phyloP scores from a whole-genome alignment of 495 filamentous ascomycete species.

The Aspergillus cavernicola region DNA sequence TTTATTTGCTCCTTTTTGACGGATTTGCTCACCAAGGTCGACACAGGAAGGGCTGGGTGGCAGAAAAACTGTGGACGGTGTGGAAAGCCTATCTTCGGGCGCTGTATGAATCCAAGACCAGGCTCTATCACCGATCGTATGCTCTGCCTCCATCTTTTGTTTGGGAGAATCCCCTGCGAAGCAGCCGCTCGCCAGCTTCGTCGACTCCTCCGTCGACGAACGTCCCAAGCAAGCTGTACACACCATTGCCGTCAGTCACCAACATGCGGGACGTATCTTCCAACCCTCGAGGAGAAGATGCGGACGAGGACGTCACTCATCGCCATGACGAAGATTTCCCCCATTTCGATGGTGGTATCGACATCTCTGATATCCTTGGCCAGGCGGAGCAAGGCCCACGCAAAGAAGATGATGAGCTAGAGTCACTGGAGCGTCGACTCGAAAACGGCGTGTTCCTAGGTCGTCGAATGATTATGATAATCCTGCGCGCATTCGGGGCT shows the following conservation, averaged over 20 bases:
- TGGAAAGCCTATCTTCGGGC: conserved; percentile 46
- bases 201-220: not conserved
- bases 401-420: conserved; percentile 10
- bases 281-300: not conserved
- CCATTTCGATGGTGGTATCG: conserved; percentile 9
- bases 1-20: conserved; percentile 58
- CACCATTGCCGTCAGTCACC: conserved; percentile 23
- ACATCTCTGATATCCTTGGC: conserved; percentile 21
- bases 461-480: conserved; percentile 36
- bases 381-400: conserved; percentile 3
- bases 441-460: conserved; percentile 45
- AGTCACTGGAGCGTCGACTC: conserved; percentile 25
- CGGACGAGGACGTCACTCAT: not conserved
- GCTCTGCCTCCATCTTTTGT: conserved; percentile 15
- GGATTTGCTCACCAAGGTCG: conserved; percentile 72
- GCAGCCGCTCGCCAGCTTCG: not conserved
- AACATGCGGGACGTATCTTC: not conserved
- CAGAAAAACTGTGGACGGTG: conserved; percentile 45
- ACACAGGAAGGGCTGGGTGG: conserved; percentile 62
- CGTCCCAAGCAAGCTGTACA: conserved; percentile 26
- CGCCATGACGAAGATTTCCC: not conserved
- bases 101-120: conserved; percentile 53
- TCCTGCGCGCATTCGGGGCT: conserved; percentile 42
- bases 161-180: conserved; percentile 40
- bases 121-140: conserved; percentile 31